Percentiles rank a stretch among this genome's conserved stretches.
Conservation (phyloP, 2,329 filamentous ascomycete species). For the Fusarium falciforme region DNA sequence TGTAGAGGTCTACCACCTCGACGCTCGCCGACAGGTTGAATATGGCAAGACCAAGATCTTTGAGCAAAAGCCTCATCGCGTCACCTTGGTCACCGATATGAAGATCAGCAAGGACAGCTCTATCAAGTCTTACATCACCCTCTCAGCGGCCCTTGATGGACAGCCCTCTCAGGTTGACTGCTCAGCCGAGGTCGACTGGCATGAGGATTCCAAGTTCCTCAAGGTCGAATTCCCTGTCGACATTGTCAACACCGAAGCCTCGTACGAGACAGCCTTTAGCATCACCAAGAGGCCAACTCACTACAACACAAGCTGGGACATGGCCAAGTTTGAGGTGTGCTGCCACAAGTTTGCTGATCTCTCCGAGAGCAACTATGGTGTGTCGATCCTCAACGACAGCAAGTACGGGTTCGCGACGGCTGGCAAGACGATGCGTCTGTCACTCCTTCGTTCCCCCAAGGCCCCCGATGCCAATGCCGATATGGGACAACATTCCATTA, state of each 20-base stretch:
- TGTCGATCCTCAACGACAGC: constrained; percentile 93
- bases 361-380: constrained; percentile 87
- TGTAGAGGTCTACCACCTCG: constrained; percentile 94
- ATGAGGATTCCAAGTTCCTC: constrained; percentile 95
- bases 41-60: constrained; percentile 76
- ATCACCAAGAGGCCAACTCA: constrained; percentile 91
- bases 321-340: constrained; percentile 98
- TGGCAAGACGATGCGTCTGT: constrained; percentile 90
- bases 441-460: constrained; percentile 87
- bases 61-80: constrained; percentile 78
- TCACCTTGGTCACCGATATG: constrained; percentile 85
- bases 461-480: constrained; percentile 94
- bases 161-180: constrained; percentile 77
- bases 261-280: constrained; percentile 95
- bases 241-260: constrained; percentile 89
- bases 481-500: constrained; percentile 89
- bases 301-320: constrained; percentile 97
- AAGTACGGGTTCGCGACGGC: constrained; percentile 96
- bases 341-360: constrained; percentile 95
- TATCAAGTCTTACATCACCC: constrained; percentile 85
- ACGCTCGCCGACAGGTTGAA: constrained; percentile 82
- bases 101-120: constrained; percentile 89
- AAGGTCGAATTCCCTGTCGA: constrained; percentile 99
- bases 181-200: constrained; percentile 92
- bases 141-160: constrained; percentile 75